A percentile compares a stretch with the other conserved stretches of the same genome.
These are phyloP conservation scores for Lasiodiplodia sp. DNA, from an alignment of 2,329 filamentous ascomycete genomes.

Conservation along the genomic window DNA sequence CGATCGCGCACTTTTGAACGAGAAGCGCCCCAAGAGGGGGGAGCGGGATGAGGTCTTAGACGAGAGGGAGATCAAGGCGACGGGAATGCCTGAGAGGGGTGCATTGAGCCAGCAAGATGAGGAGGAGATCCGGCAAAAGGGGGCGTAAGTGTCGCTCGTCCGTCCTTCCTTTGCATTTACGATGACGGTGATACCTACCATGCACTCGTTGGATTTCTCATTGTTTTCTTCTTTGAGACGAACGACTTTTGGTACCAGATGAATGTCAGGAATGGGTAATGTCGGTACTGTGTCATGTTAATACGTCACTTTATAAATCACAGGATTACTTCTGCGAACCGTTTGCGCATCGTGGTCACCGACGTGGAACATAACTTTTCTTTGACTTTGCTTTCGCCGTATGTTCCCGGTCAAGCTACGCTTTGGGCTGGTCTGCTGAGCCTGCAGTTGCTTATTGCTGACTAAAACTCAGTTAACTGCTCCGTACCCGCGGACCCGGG, in stretches of 20 bases:
- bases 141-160: slow-evolving; percentile 21
- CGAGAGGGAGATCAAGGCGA: slow-evolving; percentile 25
- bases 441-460: background rate
- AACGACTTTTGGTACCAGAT: background rate
- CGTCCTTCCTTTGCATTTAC: background rate
- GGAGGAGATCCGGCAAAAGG: slow-evolving; percentile 8
- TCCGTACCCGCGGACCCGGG: background rate
- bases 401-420: background rate
- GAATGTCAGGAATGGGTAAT: background rate
- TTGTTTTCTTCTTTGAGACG: background rate
- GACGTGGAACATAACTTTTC: slow-evolving; percentile 20
- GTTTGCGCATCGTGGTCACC: slow-evolving; percentile 19
- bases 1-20: slow-evolving; percentile 60
- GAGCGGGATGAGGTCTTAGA: slow-evolving; percentile 29
- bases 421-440: background rate
- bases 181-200: slow-evolving; percentile 5
- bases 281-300: background rate
- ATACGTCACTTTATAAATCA: slow-evolving; percentile 5
- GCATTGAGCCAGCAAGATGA: slow-evolving; percentile 14
- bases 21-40: slow-evolving; percentile 28
- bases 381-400: slow-evolving; percentile 19
- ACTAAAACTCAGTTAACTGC: background rate
- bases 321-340: slow-evolving; percentile 16
- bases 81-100: slow-evolving; percentile 11
- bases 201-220: background rate